These are phyloP conservation scores for Termitomyces sp. DNA, from an alignment of 768 basidiomycete species.

Conservation along the genomic window DNA sequence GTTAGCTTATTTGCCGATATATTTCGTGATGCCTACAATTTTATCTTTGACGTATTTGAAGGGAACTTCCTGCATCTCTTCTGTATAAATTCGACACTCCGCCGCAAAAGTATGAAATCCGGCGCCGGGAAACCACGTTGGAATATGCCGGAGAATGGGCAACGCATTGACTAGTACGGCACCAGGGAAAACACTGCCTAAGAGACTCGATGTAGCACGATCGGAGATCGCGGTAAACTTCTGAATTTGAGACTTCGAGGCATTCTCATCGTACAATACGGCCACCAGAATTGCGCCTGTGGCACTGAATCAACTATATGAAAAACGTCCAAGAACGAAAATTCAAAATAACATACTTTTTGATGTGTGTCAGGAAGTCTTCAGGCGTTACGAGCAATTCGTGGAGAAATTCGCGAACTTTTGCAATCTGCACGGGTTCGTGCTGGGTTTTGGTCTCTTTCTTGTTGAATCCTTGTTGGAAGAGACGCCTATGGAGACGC, in stretches of 20 bases:
- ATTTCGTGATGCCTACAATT: background rate
- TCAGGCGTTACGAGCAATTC: slow-evolving; percentile 13
- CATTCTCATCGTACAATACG: slow-evolving; percentile 25
- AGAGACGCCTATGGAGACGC: slow-evolving; percentile 24
- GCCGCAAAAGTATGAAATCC: slow-evolving; percentile 19
- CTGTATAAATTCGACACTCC: slow-evolving; percentile 1
- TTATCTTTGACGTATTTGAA: slow-evolving; percentile 11
- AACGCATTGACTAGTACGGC: slow-evolving; percentile 22
- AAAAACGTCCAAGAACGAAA: background rate
- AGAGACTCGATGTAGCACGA: slow-evolving; percentile 10
- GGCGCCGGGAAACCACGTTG: slow-evolving; percentile 33
- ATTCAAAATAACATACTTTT: background rate
- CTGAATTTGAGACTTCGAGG: slow-evolving; percentile 18
- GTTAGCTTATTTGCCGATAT: too few relatives aligned
- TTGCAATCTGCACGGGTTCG: slow-evolving; percentile 19
- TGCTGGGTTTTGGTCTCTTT: slow-evolving; percentile 16
- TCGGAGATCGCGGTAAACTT: slow-evolving; percentile 20
- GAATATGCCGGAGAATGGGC: slow-evolving; percentile 29
- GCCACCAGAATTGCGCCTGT: slow-evolving; percentile 17
- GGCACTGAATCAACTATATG: background rate
- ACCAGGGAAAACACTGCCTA: slow-evolving; percentile 16
- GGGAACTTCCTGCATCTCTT: slow-evolving; percentile 11
- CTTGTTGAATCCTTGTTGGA: slow-evolving; percentile 24
- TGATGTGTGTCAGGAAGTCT: slow-evolving; percentile 10
- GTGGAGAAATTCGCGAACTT: slow-evolving; percentile 18